These are phyloP conservation scores for Chaetomium strumarium DNA, from an alignment of 2,329 filamentous ascomycete genomes.

Conservation along the genomic window DNA sequence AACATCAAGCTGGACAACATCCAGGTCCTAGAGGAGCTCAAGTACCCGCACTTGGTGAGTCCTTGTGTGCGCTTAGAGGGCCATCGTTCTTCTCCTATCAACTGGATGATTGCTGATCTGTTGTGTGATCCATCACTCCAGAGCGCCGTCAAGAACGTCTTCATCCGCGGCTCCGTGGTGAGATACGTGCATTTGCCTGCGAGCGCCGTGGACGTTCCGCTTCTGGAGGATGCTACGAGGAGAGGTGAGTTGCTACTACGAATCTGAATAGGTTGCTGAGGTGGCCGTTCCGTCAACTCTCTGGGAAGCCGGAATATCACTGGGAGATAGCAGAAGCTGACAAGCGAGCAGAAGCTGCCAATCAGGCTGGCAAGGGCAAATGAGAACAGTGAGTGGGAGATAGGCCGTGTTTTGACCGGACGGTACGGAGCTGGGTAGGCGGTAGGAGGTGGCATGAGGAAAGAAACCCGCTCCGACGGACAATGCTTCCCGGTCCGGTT, in stretches of 20 bases:
- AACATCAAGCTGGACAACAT: conserved; percentile 99
- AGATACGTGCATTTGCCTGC: conserved; percentile 86
- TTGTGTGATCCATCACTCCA: conserved; percentile 22
- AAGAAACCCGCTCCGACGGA: no score
- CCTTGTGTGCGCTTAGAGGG: background rate
- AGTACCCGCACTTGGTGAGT: conserved; percentile 84
- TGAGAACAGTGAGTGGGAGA: background rate
- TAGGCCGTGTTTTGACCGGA: no score
- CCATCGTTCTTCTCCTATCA: background rate
- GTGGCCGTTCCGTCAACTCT: background rate
- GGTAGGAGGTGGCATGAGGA: no score
- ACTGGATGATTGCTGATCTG: background rate
- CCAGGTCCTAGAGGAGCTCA: conserved; percentile 82
- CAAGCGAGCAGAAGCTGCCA: conserved; percentile 45
- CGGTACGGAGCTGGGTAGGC: no score
- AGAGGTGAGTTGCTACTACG: conserved; percentile 53
- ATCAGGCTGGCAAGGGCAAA: conserved; percentile 53
- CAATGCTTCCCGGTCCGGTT: no score
- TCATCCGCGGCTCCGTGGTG: conserved; percentile 88
- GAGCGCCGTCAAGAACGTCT: conserved; percentile 88
- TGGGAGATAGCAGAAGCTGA: background rate
- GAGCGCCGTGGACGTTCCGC: conserved; percentile 72
- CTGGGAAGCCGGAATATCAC: background rate
- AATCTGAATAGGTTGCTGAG: no score
- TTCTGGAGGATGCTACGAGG: conserved; percentile 86